These are phyloP conservation scores for Forsythia viridissima DNA, from an alignment of 257 asterid genomes.

Conservation along the genomic window DNA sequence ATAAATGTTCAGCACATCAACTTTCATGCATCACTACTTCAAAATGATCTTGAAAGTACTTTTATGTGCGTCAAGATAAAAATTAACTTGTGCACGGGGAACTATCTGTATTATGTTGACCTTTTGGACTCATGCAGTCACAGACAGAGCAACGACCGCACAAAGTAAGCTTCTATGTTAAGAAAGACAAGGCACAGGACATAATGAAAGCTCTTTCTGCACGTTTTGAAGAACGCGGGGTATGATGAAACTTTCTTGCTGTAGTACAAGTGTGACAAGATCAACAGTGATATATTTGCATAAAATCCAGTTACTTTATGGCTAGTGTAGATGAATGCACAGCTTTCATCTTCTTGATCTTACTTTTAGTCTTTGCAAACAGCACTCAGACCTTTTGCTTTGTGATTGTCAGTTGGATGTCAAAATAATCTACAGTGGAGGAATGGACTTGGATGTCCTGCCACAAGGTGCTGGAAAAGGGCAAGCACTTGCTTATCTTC, in stretches of 20 bases:
- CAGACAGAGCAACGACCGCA: constrained; percentile 98
- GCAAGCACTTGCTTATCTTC: constrained; percentile 97
- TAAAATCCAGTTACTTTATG: not conserved
- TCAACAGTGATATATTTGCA: not conserved
- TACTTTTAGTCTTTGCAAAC: constrained; percentile 3
- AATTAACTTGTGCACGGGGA: constrained; percentile 1
- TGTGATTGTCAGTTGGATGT: constrained; percentile 75
- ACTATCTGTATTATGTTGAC: constrained; percentile 21
- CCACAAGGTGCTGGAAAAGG: constrained; percentile 99
- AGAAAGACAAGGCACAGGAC: constrained; percentile 73
- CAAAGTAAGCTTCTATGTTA: constrained; percentile 87
- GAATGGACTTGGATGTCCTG: constrained; percentile 89
- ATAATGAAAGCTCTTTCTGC: constrained; percentile 58
- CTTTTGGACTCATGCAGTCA: constrained; percentile 57
- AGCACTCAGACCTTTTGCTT: constrained; percentile 17
- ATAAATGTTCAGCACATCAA: not conserved
- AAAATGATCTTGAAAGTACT: not conserved
- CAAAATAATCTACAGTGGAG: constrained; percentile 97
- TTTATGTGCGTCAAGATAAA: not conserved
- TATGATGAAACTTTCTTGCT: constrained; percentile 39
- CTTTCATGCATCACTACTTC: not conserved
- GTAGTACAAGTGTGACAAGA: not conserved
- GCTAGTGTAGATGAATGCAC: not conserved
- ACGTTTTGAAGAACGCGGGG: constrained; percentile 73
- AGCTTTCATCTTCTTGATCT: constrained; percentile 8